Conservation (phyloP, 139 green algal genomes). For the Pedinophyceae sp. region DNA sequence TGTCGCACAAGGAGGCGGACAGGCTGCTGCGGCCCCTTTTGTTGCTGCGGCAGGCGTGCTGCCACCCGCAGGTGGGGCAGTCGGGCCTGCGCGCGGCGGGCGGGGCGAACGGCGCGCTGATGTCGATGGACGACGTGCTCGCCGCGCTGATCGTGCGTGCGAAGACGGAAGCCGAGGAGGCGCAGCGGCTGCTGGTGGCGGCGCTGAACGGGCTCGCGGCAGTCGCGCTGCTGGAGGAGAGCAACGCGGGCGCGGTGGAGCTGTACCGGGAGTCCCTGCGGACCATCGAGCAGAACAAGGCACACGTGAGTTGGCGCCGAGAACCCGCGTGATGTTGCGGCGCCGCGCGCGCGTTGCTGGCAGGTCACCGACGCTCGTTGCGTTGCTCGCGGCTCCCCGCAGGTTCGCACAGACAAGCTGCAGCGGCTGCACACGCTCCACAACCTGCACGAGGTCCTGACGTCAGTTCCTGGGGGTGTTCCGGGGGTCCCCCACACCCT, state of each 20-base stretch:
- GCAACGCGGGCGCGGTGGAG: constrained; percentile 21
- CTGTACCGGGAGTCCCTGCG: constrained; percentile 50
- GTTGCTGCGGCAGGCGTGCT: constrained; percentile 72
- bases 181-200: constrained; percentile 52
- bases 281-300: constrained; percentile 24
- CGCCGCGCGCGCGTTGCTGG: too few species aligned
- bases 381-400: too few species aligned
- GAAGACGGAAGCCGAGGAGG: constrained; percentile 69
- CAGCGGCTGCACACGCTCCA: constrained; percentile 71
- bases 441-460: constrained; percentile 54
- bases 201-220: constrained; percentile 67
- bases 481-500: constrained; percentile 38
- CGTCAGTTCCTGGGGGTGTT: not conserved
- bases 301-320: constrained; percentile 1
- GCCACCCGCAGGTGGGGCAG: constrained; percentile 70
- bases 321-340: too few species aligned
- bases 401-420: constrained; percentile 53
- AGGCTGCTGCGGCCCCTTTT: constrained; percentile 47
- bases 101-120: constrained; percentile 18
- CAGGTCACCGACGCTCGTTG: too few species aligned
- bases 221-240: constrained; percentile 38
- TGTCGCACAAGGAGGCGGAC: constrained; percentile 30
- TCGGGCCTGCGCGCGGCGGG: constrained; percentile 35
- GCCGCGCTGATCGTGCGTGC: constrained; percentile 27
- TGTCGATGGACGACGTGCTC: constrained; percentile 70